Evolutionary conservation across 2,329 filamentous ascomycete genomes (phyloP).

Genomic region (Penicillium janthinellum): DNA sequence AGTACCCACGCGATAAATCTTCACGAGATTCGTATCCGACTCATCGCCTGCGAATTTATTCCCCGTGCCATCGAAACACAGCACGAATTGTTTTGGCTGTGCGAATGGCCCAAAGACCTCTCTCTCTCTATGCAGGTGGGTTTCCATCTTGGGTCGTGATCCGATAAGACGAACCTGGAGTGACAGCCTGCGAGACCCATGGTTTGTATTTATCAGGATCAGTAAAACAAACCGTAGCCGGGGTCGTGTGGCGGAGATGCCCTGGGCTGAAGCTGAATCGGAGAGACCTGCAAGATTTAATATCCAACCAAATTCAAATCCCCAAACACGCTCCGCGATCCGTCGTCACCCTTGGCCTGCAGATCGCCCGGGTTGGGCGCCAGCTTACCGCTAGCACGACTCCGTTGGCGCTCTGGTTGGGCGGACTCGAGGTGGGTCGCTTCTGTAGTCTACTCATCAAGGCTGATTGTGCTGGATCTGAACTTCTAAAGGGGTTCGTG

Average conservation of each 20-base stretch:
- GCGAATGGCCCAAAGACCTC: not conserved
- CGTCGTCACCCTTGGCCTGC: constrained; percentile 14
- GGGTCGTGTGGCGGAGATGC: constrained; percentile 1
- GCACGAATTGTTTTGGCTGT: constrained; percentile 28
- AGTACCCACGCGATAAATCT: constrained; percentile 44
- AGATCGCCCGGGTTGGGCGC: constrained; percentile 6
- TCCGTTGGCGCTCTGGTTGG: constrained; percentile 8
- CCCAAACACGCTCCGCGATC: constrained; percentile 9
- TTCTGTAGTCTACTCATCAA: constrained; percentile 10
- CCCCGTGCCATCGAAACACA: constrained; percentile 47
- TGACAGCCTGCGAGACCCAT: not conserved
- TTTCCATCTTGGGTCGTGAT: not conserved
- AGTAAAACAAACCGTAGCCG: not conserved
- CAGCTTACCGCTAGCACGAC: not conserved
- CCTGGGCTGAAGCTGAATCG: constrained; percentile 1
- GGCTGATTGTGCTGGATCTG: constrained; percentile 3
- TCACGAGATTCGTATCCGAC: constrained; percentile 48
- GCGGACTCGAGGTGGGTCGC: constrained; percentile 5
- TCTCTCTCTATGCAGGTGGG: not conserved
- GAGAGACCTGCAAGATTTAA: not conserved
- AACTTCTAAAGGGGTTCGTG: not conserved
- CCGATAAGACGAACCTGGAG: not conserved
- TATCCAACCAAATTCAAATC: constrained; percentile 17
- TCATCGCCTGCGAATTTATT: constrained; percentile 45
- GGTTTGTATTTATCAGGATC: constrained; percentile 8